Evolutionary conservation across 2,329 filamentous ascomycete genomes (phyloP).

Genomic region (Curvularia lunata): DNA sequence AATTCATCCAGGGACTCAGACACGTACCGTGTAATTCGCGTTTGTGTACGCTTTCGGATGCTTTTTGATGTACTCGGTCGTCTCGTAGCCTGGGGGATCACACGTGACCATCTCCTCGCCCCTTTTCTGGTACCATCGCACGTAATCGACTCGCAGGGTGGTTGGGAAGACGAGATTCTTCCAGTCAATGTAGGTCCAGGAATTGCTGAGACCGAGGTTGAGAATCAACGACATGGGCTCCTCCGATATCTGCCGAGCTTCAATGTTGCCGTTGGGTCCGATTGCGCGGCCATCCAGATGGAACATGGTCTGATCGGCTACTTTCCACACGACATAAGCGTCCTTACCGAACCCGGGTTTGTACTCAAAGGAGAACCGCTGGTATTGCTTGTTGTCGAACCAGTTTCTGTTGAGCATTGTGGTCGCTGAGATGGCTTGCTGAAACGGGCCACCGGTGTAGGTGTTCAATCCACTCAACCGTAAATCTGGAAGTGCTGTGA

Average conservation of each 20-base stretch:
- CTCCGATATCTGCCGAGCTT: conserved; percentile 56
- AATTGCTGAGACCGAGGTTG: conserved; percentile 60
- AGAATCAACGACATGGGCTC: conserved; percentile 63
- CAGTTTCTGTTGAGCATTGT: conserved; percentile 62
- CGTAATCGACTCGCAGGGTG: conserved; percentile 62
- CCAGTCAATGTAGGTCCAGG: conserved; percentile 58
- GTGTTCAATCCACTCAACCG: conserved; percentile 57
- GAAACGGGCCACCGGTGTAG: conserved; percentile 61
- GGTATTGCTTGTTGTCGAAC: conserved; percentile 62
- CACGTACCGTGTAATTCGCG: conserved; percentile 58
- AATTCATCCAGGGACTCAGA: background rate
- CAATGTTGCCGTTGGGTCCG: conserved; percentile 61
- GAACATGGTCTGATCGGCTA: conserved; percentile 59
- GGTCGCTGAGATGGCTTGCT: conserved; percentile 63
- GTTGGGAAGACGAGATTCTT: conserved; percentile 57
- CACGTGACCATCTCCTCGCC: conserved; percentile 59
- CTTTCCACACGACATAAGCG: conserved; percentile 59
- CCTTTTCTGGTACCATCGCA: conserved; percentile 61
- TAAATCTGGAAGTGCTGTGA: conserved; percentile 59
- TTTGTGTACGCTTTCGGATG: conserved; percentile 58
- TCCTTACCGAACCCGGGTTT: conserved; percentile 55
- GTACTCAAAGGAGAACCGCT: conserved; percentile 64
- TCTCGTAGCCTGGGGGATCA: conserved; percentile 61
- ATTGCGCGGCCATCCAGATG: conserved; percentile 60
- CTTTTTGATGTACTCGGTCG: conserved; percentile 58